Base-by-base conservation (phyloP, 78 protist genomes). In the Dictyostelium intermedium region DNA sequence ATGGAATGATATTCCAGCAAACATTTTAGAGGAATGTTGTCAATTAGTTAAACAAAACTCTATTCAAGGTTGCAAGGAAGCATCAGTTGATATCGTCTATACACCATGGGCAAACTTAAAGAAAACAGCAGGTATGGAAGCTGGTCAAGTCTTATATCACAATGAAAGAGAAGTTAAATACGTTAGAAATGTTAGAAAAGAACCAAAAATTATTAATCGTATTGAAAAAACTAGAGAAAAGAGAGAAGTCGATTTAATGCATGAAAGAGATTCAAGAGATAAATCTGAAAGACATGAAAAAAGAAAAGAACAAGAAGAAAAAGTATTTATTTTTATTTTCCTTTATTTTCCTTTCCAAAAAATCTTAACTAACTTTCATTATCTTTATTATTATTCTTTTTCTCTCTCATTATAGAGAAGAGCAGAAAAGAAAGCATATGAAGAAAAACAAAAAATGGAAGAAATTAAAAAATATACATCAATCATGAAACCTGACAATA, bases 41-140 rank as follows among this genome's bases (percentile, higher is more conserved):
- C 99, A 99, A 85, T 94, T 99, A 27, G 93, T 91, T 14, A 99
- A 99, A 96, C 96, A 81, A 11, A 98, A 98, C 92, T 92, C 97
- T 16, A 99, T 98, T 76, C 97, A 98, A 63, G 99, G 98, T 73
- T 83, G 93, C 89, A 98, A 98, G 89, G 74, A 77, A 66, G 23
- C 35, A 60, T n/a, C 61, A 25, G 91, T 96, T 7, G 34, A 30
- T 56, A 86, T 98, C 34, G 96, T 97, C n/a, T 98, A 97, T 97
- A 98, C 99, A 14, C 97, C 97, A 50, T 96, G 98, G 97, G 25
- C 98, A 61, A 99, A 99, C 93, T 79, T 99, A 77, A 84, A 91
- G 23, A 98, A 98, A 92, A 95, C 97, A 2, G 85, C 87, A 5
- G 97, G 30, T 83, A 98, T 99, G 99, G 99, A 95, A 16, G 92